Conservation (phyloP, 2,329 filamentous ascomycete species). For the Corynespora cassiicola region DNA sequence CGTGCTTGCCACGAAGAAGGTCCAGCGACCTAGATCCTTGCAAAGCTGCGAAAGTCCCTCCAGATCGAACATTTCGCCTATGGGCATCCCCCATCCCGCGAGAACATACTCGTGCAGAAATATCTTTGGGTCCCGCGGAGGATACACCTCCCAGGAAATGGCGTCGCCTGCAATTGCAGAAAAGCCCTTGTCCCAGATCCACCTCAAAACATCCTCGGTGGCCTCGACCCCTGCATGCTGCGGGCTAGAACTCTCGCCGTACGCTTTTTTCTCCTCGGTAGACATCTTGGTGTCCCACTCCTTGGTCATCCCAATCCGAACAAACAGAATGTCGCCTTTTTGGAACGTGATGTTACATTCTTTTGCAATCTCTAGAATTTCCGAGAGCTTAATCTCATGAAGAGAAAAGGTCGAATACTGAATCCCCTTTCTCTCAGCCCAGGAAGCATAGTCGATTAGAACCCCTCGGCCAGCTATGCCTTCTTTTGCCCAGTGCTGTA, state of each 20-base stretch:
- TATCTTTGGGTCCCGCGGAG: constrained; percentile 23
- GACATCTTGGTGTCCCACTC: constrained; percentile 19
- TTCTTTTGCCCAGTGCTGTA: constrained; percentile 22
- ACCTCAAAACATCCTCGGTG: constrained; percentile 31
- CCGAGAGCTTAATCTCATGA: constrained; percentile 16
- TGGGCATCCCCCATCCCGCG: constrained; percentile 58
- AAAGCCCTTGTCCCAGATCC: constrained; percentile 38
- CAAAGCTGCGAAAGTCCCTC: constrained; percentile 51
- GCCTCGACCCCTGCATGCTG: constrained; percentile 36
- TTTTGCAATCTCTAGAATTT: constrained; percentile 16
- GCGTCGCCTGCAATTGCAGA: constrained; percentile 42
- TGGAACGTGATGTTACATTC: constrained; percentile 17
- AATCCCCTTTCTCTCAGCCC: constrained; percentile 20
- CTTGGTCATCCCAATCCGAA: constrained; percentile 24
- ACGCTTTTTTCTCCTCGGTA: constrained; percentile 11
- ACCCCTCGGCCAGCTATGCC: constrained; percentile 27
- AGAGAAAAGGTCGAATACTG: constrained; percentile 13
- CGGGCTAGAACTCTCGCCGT: constrained; percentile 33
- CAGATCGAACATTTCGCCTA: constrained; percentile 49
- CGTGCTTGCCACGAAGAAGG: constrained; percentile 52
- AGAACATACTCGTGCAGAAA: constrained; percentile 25
- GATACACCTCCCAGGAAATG: constrained; percentile 44
- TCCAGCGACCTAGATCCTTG: constrained; percentile 45
- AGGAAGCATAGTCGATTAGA: constrained; percentile 23
- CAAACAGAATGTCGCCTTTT: constrained; percentile 26